Evolutionary conservation across 2,329 filamentous ascomycete species (phyloP).

Genomic region (Beauveria medogensis): DNA sequence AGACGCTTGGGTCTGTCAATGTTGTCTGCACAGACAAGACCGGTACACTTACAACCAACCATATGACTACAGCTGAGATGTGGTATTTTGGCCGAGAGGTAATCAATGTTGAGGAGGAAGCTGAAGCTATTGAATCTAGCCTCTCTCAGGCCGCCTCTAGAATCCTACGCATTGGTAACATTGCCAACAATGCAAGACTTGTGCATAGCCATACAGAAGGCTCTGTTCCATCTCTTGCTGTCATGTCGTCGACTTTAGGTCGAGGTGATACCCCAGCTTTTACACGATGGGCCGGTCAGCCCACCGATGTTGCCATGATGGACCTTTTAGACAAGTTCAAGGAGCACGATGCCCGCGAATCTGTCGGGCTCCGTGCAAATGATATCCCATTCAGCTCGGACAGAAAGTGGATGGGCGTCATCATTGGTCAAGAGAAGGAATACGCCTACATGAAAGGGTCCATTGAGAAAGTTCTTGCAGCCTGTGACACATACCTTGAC

Average conservation of each 20-base stretch:
- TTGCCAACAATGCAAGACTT: constrained; percentile 88
- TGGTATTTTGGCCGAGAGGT: constrained; percentile 76
- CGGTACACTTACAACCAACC: constrained; percentile 89
- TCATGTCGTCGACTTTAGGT: constrained; percentile 76
- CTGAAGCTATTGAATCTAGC: constrained; percentile 45
- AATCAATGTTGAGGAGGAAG: constrained; percentile 46
- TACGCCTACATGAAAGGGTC: constrained; percentile 94
- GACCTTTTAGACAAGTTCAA: constrained; percentile 86
- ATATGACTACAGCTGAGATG: constrained; percentile 95
- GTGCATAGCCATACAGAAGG: constrained; percentile 64
- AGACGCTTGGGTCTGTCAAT: constrained; percentile 96
- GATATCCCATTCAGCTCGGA: constrained; percentile 97
- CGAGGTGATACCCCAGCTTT: constrained; percentile 51
- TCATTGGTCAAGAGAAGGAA: constrained; percentile 67
- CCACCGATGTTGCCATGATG: constrained; percentile 94
- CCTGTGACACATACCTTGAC: constrained; percentile 86
- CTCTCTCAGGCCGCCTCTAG: constrained; percentile 68
- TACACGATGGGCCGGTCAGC: constrained; percentile 93
- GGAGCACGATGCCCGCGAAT: constrained; percentile 84
- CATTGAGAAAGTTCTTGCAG: constrained; percentile 74
- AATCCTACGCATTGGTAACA: constrained; percentile 85
- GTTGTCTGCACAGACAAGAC: constrained; percentile 99
- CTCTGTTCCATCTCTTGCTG: constrained; percentile 59
- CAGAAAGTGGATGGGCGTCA: constrained; percentile 98
- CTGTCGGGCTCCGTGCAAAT: constrained; percentile 69